Conservation (phyloP, 768 basidiomycete genomes). For the Xerocomellus intermedius region DNA sequence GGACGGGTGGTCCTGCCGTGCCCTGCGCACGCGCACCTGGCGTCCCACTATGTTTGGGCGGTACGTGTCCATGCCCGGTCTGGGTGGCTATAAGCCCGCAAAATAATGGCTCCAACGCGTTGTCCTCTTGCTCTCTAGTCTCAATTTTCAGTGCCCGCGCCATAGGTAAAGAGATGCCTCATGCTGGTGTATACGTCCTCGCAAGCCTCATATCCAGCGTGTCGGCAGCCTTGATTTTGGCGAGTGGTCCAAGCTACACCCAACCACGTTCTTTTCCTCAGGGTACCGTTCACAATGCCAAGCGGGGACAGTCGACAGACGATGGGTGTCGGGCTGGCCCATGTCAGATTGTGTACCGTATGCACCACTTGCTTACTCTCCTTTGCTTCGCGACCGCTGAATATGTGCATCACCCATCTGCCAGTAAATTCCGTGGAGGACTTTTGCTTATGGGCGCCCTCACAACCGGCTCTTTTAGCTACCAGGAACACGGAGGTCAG, state of each 20-base stretch:
- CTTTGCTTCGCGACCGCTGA: not conserved
- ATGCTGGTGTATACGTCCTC: constrained; percentile 15
- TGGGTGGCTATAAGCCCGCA: constrained; percentile 24
- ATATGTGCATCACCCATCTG: not conserved
- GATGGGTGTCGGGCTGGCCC: constrained; percentile 60
- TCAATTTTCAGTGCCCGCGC: constrained; percentile 5
- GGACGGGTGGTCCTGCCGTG: constrained; percentile 20
- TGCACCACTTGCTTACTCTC: constrained; percentile 19
- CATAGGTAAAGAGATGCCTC: constrained; percentile 21
- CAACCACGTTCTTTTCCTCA: constrained; percentile 51
- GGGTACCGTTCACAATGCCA: constrained; percentile 45
- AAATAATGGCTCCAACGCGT: not conserved
- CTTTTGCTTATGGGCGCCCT: constrained; percentile 54
- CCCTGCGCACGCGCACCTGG: constrained; percentile 18
- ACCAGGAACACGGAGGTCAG: constrained; percentile 64
- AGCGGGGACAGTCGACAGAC: constrained; percentile 61
- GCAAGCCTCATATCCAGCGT: constrained; percentile 19
- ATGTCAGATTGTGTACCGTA: constrained; percentile 68
- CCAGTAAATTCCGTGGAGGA: constrained; percentile 57
- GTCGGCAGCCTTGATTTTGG: constrained; percentile 19
- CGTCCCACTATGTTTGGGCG: constrained; percentile 21
- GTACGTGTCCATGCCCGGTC: constrained; percentile 16
- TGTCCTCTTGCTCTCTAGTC: constrained; percentile 10
- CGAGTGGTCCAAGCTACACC: constrained; percentile 31
- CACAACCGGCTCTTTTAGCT: constrained; percentile 48